Conservation (phyloP, 2,329 filamentous ascomycete genomes). For the Trichophyton simii region DNA sequence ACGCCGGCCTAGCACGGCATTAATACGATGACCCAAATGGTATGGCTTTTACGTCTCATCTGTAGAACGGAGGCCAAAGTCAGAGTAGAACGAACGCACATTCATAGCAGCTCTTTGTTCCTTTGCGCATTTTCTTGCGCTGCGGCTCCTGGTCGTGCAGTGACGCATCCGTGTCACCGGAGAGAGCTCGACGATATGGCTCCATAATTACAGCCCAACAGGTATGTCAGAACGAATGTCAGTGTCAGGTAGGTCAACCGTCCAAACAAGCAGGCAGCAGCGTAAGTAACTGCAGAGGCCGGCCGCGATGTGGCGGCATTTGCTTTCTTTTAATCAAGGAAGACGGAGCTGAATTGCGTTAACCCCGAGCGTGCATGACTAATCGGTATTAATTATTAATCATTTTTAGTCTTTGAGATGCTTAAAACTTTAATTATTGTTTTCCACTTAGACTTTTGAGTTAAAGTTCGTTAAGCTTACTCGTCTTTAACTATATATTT, state of each 20-base stretch:
- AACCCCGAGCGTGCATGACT: neutral
- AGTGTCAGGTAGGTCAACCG: neutral
- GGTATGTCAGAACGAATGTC: neutral
- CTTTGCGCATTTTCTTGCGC: conserved; percentile 34
- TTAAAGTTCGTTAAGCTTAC: neutral
- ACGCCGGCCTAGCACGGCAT: conserved; percentile 21
- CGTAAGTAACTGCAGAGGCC: neutral
- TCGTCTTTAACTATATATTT: neutral
- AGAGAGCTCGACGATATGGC: neutral
- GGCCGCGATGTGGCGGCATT: neutral
- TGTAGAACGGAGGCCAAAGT: neutral
- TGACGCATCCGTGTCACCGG: neutral
- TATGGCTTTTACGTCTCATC: neutral
- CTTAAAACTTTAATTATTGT: neutral
- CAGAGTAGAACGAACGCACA: conserved; percentile 19
- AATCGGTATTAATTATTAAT: neutral
- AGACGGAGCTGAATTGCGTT: neutral
- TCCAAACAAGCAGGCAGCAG: neutral
- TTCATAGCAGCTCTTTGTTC: conserved; percentile 33
- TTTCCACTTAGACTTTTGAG: neutral
- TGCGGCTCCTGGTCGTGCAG: conserved; percentile 19
- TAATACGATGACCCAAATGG: neutral
- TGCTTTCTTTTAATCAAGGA: neutral
- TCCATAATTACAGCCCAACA: neutral
- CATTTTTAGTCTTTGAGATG: neutral